Conservation (phyloP, 2,329 filamentous ascomycete genomes). For the Ophiostoma sp. region DNA sequence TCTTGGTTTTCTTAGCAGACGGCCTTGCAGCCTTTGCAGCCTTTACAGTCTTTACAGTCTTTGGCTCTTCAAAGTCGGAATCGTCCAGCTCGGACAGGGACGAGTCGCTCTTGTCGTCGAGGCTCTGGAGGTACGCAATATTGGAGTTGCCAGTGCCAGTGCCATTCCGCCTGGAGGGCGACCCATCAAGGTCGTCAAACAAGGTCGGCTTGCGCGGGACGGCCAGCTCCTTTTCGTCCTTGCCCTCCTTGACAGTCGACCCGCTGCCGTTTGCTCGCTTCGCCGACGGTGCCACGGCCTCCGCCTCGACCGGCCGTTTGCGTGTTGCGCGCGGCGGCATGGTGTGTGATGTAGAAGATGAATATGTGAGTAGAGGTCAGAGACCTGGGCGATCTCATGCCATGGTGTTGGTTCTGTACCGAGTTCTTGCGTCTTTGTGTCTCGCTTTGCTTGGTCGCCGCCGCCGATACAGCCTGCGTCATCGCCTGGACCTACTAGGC, state of each 20-base stretch:
- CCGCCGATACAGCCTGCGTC: not conserved
- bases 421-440: not conserved
- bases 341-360: not conserved
- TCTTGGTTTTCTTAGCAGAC: not conserved
- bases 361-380: not conserved
- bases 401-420: not conserved
- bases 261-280: not conserved
- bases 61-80: not conserved
- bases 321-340: not conserved
- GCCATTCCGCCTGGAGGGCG: slow-evolving; percentile 36
- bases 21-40: not conserved
- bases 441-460: not conserved
- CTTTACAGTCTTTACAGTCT: not conserved
- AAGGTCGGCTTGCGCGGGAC: slow-evolving; percentile 51
- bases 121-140: slow-evolving; percentile 32
- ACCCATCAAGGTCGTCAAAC: slow-evolving; percentile 57
- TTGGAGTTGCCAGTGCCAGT: slow-evolving; percentile 38
- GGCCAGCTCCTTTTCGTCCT: slow-evolving; percentile 22
- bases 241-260: slow-evolving; percentile 26
- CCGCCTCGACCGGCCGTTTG: not conserved
- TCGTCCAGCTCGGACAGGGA: slow-evolving; percentile 8
- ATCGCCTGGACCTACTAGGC: not conserved
- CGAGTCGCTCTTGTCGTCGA: slow-evolving; percentile 17
- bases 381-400: not conserved
- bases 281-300: not conserved